A percentile compares a stretch with the other conserved stretches of the same genome.
Conservation (phyloP, 345 rosid species). For the Euclidium syriacum region DNA sequence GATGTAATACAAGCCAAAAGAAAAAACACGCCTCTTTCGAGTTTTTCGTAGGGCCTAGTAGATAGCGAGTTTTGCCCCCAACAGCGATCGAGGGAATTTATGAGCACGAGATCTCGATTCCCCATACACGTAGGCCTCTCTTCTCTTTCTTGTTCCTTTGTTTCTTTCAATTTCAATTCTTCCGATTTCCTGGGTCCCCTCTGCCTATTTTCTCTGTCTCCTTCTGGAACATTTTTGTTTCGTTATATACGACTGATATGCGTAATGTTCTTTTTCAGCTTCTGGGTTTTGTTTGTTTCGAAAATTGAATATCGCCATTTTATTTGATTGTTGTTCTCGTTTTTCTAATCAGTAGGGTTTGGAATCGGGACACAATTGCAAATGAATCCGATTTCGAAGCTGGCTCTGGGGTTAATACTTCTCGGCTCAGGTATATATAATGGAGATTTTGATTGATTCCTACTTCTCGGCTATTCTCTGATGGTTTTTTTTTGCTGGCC, state of each 20-base stretch:
- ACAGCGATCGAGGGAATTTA: constrained; percentile 43
- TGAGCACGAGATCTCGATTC: constrained; percentile 76
- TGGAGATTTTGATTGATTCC: neutral
- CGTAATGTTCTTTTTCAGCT: neutral
- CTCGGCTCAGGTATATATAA: constrained; percentile 40
- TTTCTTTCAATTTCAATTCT: constrained; percentile 15
- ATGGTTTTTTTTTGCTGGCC: constrained; percentile 7
- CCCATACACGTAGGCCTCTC: constrained; percentile 43
- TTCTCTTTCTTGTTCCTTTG: constrained; percentile 21
- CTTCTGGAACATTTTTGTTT: neutral
- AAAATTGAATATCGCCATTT: neutral
- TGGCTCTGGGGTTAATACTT: constrained; percentile 36
- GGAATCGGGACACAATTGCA: constrained; percentile 26
- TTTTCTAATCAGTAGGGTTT: constrained; percentile 26
- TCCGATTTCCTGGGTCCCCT: constrained; percentile 21
- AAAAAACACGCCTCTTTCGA: neutral
- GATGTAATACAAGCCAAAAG: neutral
- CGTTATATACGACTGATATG: neutral
- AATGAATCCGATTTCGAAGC: constrained; percentile 51
- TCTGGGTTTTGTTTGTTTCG: constrained; percentile 18
- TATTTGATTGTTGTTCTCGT: neutral
- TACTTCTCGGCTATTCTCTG: constrained; percentile 1
- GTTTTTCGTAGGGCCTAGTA: constrained; percentile 29
- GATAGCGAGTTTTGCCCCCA: constrained; percentile 33
- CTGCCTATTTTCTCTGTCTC: constrained; percentile 1